Percentiles rank a stretch among this genome's conserved stretches.
Conservation (phyloP, 2,329 filamentous ascomycete species). For the Ustulina deusta region DNA sequence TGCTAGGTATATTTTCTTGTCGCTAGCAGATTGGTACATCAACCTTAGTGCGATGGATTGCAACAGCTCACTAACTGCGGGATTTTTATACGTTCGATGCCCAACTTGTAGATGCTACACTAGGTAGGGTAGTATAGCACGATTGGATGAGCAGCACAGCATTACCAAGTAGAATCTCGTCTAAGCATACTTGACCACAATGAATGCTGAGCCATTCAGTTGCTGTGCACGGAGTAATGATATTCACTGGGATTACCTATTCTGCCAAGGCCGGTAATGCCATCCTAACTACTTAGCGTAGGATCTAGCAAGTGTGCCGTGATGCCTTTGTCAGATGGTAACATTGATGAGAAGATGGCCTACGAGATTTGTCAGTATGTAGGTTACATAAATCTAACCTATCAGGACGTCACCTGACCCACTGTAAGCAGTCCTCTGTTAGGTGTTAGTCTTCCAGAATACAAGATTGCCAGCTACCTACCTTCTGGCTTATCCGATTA, state of each 20-base stretch:
- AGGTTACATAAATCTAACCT: no score
- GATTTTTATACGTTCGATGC: not conserved
- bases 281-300: conserved; percentile 4
- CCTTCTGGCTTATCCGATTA: not conserved
- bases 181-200: not conserved
- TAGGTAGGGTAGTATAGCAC: not conserved
- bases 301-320: conserved; percentile 19
- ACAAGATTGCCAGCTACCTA: no score
- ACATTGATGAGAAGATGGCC: conserved; percentile 12
- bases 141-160: not conserved
- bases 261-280: not conserved
- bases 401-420: no score
- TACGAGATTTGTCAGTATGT: conserved; percentile 28
- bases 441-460: not conserved
- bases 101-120: not conserved
- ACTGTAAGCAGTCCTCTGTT: no score
- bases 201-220: not conserved
- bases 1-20: no score
- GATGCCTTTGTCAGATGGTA: conserved; percentile 28
- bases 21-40: no score
- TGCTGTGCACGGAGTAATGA: not conserved
- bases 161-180: not conserved
- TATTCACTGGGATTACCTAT: not conserved
- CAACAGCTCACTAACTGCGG: no score
- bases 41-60: no score